Evolutionary conservation across 2,329 filamentous ascomycete species (phyloP), one percentile per base, ranked within the genome.

Genomic region (Incumbomyces lentus): DNA sequence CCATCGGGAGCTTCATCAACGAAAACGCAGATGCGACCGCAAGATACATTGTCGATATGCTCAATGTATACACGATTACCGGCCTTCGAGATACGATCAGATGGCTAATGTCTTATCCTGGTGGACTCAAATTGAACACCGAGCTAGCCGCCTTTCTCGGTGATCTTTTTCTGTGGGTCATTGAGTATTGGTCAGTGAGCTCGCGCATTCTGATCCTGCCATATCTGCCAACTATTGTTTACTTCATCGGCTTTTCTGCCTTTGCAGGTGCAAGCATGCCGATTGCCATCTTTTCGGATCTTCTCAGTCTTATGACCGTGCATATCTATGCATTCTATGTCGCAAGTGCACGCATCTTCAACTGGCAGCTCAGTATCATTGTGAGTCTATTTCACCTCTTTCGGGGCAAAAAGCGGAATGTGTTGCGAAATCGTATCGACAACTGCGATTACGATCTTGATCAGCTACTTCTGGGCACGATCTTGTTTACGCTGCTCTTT

Each of bases 321-420:
- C 92, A 98, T 65, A 95, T 98, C 47, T 95, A 96, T 70, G 94
- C 85, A 1, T 98, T 98, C 64, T 98, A 98, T 65, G 82, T 96
- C 48, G 90, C 93, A 13, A 95, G 89, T 7, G 92, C 92, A 2
- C 83, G 92, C 43, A 96, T 98, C 59, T 98, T 90, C 66, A 88
- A 96, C 67, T 98, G 92, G 92, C 92, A 98, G 66, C 80, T 98
- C 51, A 94, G 85, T 2, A 96, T 98, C 52, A 83, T 98, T 54
- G 82, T 90, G 54, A 96, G 90, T 10, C 79, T 98, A n/a, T 98
- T 98, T 65, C 93, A 98, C 63, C 80, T 98, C 8, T 98, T 98
- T 62, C 86, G 90, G 29, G 93, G 92, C 49, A 96, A 95, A 70
- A 98, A 98, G 65, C 84, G 94, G 62, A 98, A 98, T 57, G 84